Evolutionary conservation across 83 land plant species (phyloP).

Genomic region (Larix sibirica): DNA sequence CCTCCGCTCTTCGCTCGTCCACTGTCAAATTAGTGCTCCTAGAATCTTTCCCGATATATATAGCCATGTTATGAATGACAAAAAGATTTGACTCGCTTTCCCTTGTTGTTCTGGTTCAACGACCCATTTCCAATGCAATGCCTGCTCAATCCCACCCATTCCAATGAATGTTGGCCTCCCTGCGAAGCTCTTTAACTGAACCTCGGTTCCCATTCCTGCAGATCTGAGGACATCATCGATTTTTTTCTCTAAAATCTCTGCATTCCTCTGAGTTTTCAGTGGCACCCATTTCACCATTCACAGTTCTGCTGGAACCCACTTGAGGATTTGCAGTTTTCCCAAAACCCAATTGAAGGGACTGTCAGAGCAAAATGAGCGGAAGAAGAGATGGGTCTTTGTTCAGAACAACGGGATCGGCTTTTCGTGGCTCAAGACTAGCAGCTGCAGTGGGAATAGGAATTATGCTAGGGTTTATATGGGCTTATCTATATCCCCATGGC

Average conservation of each 20-base stretch:
- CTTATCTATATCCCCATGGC: constrained; percentile 50
- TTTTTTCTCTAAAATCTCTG: neutral
- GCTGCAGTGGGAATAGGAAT: constrained; percentile 49
- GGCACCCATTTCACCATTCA: neutral
- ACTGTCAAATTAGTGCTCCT: no score
- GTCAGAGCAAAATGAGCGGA: constrained; percentile 13
- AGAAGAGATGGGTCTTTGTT: constrained; percentile 25
- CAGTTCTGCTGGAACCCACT: neutral
- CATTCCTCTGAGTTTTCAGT: neutral
- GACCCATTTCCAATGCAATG: neutral
- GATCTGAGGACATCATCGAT: neutral
- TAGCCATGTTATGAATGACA: neutral
- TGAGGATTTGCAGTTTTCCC: neutral
- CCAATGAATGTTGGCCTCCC: neutral
- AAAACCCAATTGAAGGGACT: neutral
- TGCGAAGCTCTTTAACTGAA: neutral
- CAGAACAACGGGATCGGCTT: constrained; percentile 15
- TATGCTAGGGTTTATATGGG: constrained; percentile 43
- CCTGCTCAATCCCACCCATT: neutral
- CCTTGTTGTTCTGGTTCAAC: neutral
- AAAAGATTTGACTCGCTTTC: neutral
- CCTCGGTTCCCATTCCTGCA: neutral
- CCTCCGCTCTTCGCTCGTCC: neutral
- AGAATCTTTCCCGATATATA: neutral
- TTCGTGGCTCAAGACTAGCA: constrained; percentile 33